Conservation (phyloP, 1,284 basidiomycete genomes). For the Tilletia setariae region DNA sequence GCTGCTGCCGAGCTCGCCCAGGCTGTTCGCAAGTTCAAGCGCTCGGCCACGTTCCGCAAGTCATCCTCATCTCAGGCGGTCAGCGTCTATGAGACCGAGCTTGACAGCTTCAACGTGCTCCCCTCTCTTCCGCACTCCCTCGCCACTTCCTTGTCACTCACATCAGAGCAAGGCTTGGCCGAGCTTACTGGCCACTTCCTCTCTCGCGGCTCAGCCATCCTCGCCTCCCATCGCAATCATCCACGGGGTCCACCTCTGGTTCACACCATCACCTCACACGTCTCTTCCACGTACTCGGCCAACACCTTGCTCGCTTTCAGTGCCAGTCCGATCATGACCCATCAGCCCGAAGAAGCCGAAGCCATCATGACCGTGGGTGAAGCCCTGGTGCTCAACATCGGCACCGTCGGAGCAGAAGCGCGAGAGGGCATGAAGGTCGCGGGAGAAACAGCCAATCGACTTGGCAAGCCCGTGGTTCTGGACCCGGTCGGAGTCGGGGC, state of each 20-base stretch:
- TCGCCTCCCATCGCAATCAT: constrained; percentile 23
- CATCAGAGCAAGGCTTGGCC: background rate
- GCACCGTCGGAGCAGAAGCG: constrained; percentile 68
- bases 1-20: constrained; percentile 59
- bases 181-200: background rate
- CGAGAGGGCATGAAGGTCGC: constrained; percentile 75
- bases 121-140: background rate
- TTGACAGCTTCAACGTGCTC: constrained; percentile 9
- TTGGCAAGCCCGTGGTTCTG: constrained; percentile 69
- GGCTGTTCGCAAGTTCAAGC: constrained; percentile 54
- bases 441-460: constrained; percentile 58
- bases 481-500: constrained; percentile 94
- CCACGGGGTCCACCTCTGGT: constrained; percentile 34
- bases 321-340: constrained; percentile 83
- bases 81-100: constrained; percentile 3
- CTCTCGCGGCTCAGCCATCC: constrained; percentile 7
- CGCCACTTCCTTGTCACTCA: background rate
- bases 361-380: constrained; percentile 71
- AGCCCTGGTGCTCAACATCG: constrained; percentile 82
- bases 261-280: constrained; percentile 79
- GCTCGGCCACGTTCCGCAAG: constrained; percentile 14
- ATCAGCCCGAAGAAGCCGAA: constrained; percentile 68
- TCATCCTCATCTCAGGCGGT: too few species aligned
- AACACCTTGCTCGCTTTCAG: constrained; percentile 86
- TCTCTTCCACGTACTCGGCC: constrained; percentile 84